Base-by-base conservation (phyloP, 2,329 filamentous ascomycete species). In the Rutstroemia sp. region DNA sequence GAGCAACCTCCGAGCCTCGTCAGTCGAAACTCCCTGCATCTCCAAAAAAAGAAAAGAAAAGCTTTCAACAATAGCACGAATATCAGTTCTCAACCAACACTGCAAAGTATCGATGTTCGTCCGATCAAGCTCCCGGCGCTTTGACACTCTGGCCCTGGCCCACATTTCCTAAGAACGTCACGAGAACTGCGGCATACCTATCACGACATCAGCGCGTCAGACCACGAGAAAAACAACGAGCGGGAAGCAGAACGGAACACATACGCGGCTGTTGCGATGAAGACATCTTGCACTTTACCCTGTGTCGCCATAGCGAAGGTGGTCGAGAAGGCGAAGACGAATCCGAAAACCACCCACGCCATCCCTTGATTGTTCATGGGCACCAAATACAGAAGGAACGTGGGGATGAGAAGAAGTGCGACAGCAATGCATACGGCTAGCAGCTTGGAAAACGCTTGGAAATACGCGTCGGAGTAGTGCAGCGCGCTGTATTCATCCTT, bases 341-440 rank as follows among this genome's bases (percentile, higher is more conserved):
- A 63, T 5, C 49, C 25, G 10, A 58, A 51, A 16, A 52, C 56
- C 2, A 52, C 42, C 1, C 49, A 47, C 1, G 58, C 61, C 62
- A 63, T 64, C 25, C 47, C 14, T 5, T 30, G 47, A 4, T 44
- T 50, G 19, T 38, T 55, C 61, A 64, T 63, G 18, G 23, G 45
- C 2, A 58, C 34, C 10, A 65, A 53, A 49, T 63, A 62, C 38
- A 64, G 16, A 14, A 63, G 18, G 30, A 54, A 59, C 14, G 58
- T 56, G 14, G 63, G 63, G 12, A 59, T 54, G n/a, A 63, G 52
- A 3, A 65, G 58, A 14, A 60, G 48, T 4, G 38, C 46, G 10
- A 60, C 54, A 2, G 52, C 46, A 1, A 61, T 21, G 10, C 25
- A 42, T 4, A 62, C 53, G 1, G 53, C 12, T 1, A 63, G 21